Evolutionary conservation across 108 stramenopile species (phyloP).

Genomic region (Mediolabrus comicus): DNA sequence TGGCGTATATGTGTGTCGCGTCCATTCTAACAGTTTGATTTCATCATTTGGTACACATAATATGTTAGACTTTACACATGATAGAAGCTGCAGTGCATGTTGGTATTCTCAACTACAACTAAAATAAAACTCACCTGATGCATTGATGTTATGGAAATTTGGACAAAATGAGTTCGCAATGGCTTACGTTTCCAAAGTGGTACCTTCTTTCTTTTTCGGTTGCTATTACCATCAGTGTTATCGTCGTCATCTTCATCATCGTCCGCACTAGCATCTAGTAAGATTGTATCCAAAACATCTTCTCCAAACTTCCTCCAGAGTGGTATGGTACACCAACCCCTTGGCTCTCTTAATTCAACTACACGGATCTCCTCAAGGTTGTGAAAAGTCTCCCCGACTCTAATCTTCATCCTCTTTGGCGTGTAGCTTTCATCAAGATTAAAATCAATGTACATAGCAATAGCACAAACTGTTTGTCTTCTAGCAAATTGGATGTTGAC

Average conservation of each 20-base stretch:
- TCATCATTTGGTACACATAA: too few relatives aligned
- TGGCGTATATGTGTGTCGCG: slow-evolving; percentile 95
- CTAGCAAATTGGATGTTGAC: slow-evolving; percentile 94
- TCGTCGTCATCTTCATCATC: slow-evolving; percentile 36
- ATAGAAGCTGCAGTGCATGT: too few relatives aligned
- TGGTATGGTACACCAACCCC: slow-evolving; percentile 84
- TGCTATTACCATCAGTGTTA: slow-evolving; percentile 7
- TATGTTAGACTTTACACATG: too few relatives aligned
- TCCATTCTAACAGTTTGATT: too few relatives aligned
- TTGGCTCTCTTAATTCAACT: slow-evolving; percentile 87
- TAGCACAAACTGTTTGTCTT: slow-evolving; percentile 80
- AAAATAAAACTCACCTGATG: too few relatives aligned
- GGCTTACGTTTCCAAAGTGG: slow-evolving; percentile 38
- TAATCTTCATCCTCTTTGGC: slow-evolving; percentile 85
- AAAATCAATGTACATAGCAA: slow-evolving; percentile 93
- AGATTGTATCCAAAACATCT: slow-evolving; percentile 51
- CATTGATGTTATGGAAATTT: slow-evolving; percentile 90
- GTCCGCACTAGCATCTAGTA: slow-evolving; percentile 58
- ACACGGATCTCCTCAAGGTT: slow-evolving; percentile 82
- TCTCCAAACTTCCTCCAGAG: slow-evolving; percentile 47
- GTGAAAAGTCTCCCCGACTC: slow-evolving; percentile 90
- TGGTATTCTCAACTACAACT: too few relatives aligned
- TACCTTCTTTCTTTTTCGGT: slow-evolving; percentile 24
- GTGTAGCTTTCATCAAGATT: slow-evolving; percentile 92
- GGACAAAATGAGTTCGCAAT: slow-evolving; percentile 86